These are phyloP conservation scores for Aaosphaeria pasadenensis DNA, from an alignment of 2,329 filamentous ascomycete genomes.

Conservation along the genomic window DNA sequence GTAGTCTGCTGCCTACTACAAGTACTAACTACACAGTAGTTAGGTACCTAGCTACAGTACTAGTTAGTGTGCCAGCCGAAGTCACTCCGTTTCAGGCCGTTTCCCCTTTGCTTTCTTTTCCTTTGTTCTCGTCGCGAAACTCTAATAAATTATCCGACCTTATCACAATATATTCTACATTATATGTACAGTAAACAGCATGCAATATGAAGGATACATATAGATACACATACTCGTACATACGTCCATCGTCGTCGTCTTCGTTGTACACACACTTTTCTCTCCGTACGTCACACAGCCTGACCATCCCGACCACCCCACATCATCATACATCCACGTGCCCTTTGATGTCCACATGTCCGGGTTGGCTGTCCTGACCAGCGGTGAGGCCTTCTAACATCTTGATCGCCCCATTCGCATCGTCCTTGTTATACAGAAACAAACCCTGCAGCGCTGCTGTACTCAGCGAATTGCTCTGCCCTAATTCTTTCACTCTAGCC, in stretches of 20 bases:
- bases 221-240: no score
- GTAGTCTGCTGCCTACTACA: no score
- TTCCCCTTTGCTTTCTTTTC: no score
- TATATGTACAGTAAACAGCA: no score
- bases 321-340: slow-evolving; percentile 26
- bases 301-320: neutral
- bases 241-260: neutral
- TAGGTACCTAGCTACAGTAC: no score
- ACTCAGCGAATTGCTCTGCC: slow-evolving; percentile 70
- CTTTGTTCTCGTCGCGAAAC: no score
- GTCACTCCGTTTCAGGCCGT: no score
- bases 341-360: slow-evolving; percentile 27
- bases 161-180: no score
- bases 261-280: neutral
- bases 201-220: no score
- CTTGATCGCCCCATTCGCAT: slow-evolving; percentile 80
- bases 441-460: slow-evolving; percentile 91
- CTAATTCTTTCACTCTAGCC: slow-evolving; percentile 63
- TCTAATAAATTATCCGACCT: no score
- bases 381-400: slow-evolving; percentile 65
- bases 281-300: neutral
- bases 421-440: slow-evolving; percentile 92
- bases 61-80: no score
- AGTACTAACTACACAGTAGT: no score
- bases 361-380: slow-evolving; percentile 17